Evolutionary conservation across 306 rosid species (phyloP), one percentile per base, ranked within the genome.

Genomic region (Adenanthera pavonina): DNA sequence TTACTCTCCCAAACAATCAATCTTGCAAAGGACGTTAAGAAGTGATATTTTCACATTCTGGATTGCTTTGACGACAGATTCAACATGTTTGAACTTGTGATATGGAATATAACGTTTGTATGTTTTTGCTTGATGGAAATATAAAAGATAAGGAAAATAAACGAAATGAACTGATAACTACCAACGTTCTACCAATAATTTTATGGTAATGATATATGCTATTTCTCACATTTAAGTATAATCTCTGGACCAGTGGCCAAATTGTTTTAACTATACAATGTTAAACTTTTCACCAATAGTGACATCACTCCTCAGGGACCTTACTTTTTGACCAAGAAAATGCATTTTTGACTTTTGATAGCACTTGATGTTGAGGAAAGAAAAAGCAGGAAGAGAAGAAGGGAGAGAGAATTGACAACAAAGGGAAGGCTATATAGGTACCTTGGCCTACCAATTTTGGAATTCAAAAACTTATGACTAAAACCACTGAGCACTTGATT

Each of bases 21-120:
- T 43, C 62, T 8, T 20, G 15, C 44, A 61, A 85, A 67, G 51
- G 71, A 68, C 61, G 59, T 71, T 82, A 40, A 10, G 62, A 67
- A 72, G 69, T 72, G 78, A 49, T 71, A 65, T 72, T 25, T 35
- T 49, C 56, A 30, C 79, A 66, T 72, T 64, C 36, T 67, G 33
- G 54, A 72, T 56, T 40, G 8, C 34, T 11, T 40, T 57, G 59
- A 8, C 25, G 15, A 60, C 4, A 16, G 11, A 19, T 43, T 75
- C 33, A 60, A 44, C 59, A 76, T 76, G 68, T 62, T 69, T 82
- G 72, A 69, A 34, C 35, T 36, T 67, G 17, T 61, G 40, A 60
- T 54, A 51, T 33, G 70, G 72, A 69, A 36, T 64, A 1, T 65
- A 46, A 12, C 13, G 8, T 36, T 8, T 20, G 17, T 77, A 10